phyloP scores from a whole-genome alignment of 345 rosid species.

The Arabis alpina region DNA sequence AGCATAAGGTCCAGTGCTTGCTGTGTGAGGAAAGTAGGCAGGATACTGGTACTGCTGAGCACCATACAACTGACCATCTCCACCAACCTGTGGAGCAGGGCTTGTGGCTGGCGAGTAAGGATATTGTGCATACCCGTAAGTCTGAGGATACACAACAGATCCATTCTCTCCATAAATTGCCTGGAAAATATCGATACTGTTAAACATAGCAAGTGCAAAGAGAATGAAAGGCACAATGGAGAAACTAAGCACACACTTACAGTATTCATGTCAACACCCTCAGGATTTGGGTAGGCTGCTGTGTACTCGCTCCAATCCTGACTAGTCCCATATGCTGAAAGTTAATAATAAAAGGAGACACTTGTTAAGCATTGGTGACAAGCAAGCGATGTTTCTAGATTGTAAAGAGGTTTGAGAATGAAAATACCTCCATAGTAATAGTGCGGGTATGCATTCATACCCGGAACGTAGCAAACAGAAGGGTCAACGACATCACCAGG shows the following conservation, averaged over 20 bases:
- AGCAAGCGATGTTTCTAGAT: not conserved
- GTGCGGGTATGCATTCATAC: conserved; percentile 50
- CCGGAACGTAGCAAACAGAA: conserved; percentile 62
- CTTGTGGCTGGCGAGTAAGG: conserved; percentile 91
- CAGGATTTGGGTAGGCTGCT: conserved; percentile 56
- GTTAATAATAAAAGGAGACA: not conserved
- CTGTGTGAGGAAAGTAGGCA: conserved; percentile 61
- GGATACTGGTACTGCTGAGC: conserved; percentile 97
- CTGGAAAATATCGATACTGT: conserved; percentile 42
- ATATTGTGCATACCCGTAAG: conserved; percentile 71
- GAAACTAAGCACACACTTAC: conserved; percentile 49
- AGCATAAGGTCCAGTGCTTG: conserved; percentile 57
- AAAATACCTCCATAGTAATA: conserved; percentile 56
- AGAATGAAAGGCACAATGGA: not conserved
- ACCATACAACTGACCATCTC: conserved; percentile 80
- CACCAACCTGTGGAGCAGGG: conserved; percentile 78
- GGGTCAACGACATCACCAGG: conserved; percentile 65
- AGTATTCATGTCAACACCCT: conserved; percentile 70
- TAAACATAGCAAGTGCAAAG: not conserved
- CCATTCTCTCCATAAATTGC: conserved; percentile 83
- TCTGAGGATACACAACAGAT: conserved; percentile 70
- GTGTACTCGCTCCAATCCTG: conserved; percentile 77
- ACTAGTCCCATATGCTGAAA: conserved; percentile 52
- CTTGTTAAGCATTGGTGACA: conserved; percentile 9
- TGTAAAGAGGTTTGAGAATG: not conserved